These are phyloP conservation scores for Hypoxylon rickii DNA, from an alignment of 495 filamentous ascomycete species.

Conservation along the genomic window DNA sequence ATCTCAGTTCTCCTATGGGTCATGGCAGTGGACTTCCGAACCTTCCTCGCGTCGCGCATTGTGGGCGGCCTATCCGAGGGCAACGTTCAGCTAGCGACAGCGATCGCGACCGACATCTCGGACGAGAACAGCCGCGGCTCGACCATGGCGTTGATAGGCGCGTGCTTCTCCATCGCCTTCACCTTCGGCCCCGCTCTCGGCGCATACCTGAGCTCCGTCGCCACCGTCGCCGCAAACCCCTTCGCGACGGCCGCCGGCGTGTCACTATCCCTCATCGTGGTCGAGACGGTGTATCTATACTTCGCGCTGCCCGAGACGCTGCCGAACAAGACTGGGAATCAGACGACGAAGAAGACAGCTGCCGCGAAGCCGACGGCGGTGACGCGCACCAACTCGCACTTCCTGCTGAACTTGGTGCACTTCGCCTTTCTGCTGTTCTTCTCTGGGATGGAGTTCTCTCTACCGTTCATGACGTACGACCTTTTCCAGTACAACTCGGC, in stretches of 20 bases:
- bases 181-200: constrained; percentile 93
- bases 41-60: constrained; percentile 88
- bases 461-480: constrained; percentile 96
- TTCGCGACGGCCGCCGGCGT: constrained; percentile 90
- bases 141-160: constrained; percentile 95
- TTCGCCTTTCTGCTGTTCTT: constrained; percentile 95
- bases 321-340: constrained; percentile 53
- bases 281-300: constrained; percentile 90
- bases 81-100: constrained; percentile 94
- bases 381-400: constrained; percentile 75
- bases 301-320: constrained; percentile 86
- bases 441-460: constrained; percentile 93
- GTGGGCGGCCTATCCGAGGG: constrained; percentile 95
- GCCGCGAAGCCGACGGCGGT: constrained; percentile 25
- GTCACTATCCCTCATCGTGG: constrained; percentile 76
- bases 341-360: constrained; percentile 25
- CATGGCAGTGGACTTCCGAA: constrained; percentile 87
- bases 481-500: constrained; percentile 80
- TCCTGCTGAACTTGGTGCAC: constrained; percentile 83
- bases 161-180: constrained; percentile 96
- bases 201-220: constrained; percentile 75
- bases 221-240: constrained; percentile 81
- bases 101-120: constrained; percentile 95
- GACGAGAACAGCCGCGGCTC: constrained; percentile 78
- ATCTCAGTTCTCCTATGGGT: constrained; percentile 93